These are phyloP conservation scores for Metschnikowia anglica DNA, from an alignment of 805 yeast species.

Conservation along the genomic window DNA sequence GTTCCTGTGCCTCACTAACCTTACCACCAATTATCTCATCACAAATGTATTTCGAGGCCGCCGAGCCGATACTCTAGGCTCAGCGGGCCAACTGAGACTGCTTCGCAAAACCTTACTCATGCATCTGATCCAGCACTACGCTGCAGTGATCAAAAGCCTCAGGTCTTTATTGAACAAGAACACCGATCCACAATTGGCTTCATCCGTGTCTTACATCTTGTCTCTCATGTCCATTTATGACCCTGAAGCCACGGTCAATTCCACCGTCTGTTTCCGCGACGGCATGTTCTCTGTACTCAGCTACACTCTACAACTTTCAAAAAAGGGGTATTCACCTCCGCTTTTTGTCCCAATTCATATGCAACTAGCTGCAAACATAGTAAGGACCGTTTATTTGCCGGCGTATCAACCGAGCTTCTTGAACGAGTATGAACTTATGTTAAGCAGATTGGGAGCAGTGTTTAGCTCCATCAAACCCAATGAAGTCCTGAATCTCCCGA, in stretches of 20 bases:
- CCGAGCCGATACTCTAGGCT: constrained; percentile 4
- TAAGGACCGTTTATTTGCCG: constrained; percentile 36
- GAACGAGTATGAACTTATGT: constrained; percentile 27
- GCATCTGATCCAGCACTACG: constrained; percentile 38
- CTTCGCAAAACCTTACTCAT: constrained; percentile 29
- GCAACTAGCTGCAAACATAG: constrained; percentile 35
- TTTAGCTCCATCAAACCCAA: constrained; percentile 7
- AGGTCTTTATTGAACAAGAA: constrained; percentile 29
- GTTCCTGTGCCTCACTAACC: constrained; percentile 39
- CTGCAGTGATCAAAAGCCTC: constrained; percentile 35
- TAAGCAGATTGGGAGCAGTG: constrained; percentile 26
- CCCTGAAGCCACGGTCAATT: constrained; percentile 40
- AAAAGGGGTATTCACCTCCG: constrained; percentile 14
- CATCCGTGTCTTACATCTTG: constrained; percentile 37
- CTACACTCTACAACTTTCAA: constrained; percentile 22
- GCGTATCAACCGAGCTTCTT: constrained; percentile 35
- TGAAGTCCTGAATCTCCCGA: constrained; percentile 7
- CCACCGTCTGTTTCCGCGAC: constrained; percentile 40
- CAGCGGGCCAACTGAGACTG: constrained; percentile 16
- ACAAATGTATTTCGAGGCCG: constrained; percentile 28
- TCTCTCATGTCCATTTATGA: constrained; percentile 43
- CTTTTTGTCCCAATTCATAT: constrained; percentile 33
- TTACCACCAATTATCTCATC: constrained; percentile 39
- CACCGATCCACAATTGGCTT: constrained; percentile 31
- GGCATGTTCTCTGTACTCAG: constrained; percentile 39